Evolutionary conservation across 805 yeast genomes (phyloP).

Genomic region (Ogataea degrootiae): DNA sequence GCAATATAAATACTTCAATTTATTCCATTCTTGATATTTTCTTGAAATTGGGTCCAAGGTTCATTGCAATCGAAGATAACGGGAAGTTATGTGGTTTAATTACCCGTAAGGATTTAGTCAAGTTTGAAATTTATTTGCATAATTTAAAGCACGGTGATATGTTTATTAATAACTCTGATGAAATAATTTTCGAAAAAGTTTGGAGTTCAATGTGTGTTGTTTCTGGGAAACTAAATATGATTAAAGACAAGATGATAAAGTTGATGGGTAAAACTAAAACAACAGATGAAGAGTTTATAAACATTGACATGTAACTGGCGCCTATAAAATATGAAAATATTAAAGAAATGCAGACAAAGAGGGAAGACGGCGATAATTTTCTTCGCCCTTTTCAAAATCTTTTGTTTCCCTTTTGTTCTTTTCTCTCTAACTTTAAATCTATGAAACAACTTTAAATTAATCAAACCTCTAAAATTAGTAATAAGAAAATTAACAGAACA

Average conservation of each 20-base stretch:
- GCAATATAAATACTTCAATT: conserved; percentile 48
- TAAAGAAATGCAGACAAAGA: too few relatives aligned
- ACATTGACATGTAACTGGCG: background rate
- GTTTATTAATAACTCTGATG: conserved; percentile 21
- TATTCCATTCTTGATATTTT: conserved; percentile 65
- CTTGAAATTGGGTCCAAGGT: conserved; percentile 73
- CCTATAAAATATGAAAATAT: too few relatives aligned
- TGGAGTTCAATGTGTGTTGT: conserved; percentile 11
- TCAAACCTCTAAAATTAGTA: too few relatives aligned
- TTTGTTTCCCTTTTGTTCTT: background rate
- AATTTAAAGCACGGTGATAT: conserved; percentile 22
- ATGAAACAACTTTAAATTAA: too few relatives aligned
- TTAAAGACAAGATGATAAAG: background rate
- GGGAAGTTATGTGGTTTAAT: conserved; percentile 70
- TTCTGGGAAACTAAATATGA: conserved; percentile 1
- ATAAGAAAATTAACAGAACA: too few relatives aligned
- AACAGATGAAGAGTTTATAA: background rate
- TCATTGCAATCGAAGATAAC: conserved; percentile 58
- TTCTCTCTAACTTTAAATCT: background rate
- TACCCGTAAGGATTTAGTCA: conserved; percentile 77
- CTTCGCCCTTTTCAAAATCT: background rate
- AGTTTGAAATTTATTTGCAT: conserved; percentile 45
- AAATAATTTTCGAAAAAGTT: conserved; percentile 12
- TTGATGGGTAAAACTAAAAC: background rate
- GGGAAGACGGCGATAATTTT: too few relatives aligned